phyloP scores from a whole-genome alignment of 2,329 filamentous ascomycete species.

The Helicocarpus griseus region DNA sequence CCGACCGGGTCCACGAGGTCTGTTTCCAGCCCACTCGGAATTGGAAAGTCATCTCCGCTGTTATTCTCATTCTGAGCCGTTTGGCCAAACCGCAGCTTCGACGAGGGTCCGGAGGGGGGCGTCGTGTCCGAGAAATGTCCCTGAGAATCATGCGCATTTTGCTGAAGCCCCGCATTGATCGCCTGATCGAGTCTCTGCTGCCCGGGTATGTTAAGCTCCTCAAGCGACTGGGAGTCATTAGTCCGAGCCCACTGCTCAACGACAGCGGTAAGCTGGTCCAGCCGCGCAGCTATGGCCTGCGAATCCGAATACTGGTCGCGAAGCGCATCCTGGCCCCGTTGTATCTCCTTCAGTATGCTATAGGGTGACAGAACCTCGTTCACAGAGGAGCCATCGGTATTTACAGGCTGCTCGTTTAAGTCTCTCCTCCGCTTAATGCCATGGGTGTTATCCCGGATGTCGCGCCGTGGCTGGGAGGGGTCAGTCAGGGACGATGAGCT shows the following conservation, averaged over 20 bases:
- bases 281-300: slow-evolving; percentile 33
- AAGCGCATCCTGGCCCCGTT: slow-evolving; percentile 16
- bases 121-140: neutral
- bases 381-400: slow-evolving; percentile 7
- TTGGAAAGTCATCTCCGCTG: slow-evolving; percentile 32
- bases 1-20: slow-evolving; percentile 35
- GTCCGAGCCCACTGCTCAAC: slow-evolving; percentile 33
- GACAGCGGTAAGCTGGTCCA: slow-evolving; percentile 36
- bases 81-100: slow-evolving; percentile 22
- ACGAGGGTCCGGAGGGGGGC: slow-evolving; percentile 11
- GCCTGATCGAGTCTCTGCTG: slow-evolving; percentile 2
- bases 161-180: neutral
- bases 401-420: neutral
- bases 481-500: slow-evolving; percentile 17
- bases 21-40: slow-evolving; percentile 31
- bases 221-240: slow-evolving; percentile 17
- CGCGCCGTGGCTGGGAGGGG: slow-evolving; percentile 6
- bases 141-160: neutral
- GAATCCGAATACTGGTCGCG: slow-evolving; percentile 18
- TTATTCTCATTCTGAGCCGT: slow-evolving; percentile 25
- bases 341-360: slow-evolving; percentile 19
- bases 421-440: slow-evolving; percentile 23
- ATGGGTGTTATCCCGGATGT: slow-evolving; percentile 13
- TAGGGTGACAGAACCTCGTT: slow-evolving; percentile 26
- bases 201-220: slow-evolving; percentile 10